Conservation (phyloP, 2,329 filamentous ascomycete species). For the Fusarium irregulare region DNA sequence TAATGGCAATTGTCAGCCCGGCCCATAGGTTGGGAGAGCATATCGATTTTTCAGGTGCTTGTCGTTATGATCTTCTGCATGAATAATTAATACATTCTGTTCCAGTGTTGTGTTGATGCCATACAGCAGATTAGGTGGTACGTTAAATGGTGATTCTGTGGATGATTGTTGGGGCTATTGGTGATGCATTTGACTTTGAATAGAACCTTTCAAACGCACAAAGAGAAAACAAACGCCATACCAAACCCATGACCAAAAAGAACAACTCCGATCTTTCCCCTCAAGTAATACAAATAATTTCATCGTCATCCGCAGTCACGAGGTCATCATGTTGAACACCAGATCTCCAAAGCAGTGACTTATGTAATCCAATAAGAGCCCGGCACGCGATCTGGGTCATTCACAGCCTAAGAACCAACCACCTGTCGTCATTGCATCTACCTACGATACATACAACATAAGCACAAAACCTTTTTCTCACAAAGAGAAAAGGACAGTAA, state of each 20-base stretch:
- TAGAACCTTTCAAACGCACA: neutral
- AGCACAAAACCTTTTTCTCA: neutral
- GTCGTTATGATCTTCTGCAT: neutral
- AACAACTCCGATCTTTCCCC: neutral
- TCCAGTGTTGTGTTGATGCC: neutral
- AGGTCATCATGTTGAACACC: constrained; percentile 15
- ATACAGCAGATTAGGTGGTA: neutral
- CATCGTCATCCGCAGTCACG: constrained; percentile 9
- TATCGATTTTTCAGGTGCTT: neutral
- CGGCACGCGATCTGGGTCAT: constrained; percentile 31
- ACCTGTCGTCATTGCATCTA: constrained; percentile 24
- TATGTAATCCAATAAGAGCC: constrained; percentile 35
- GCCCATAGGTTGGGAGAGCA: neutral
- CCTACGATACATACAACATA: constrained; percentile 2
- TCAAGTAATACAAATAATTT: neutral
- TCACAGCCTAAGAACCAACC: constrained; percentile 24
- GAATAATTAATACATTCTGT: neutral
- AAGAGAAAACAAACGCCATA: neutral
- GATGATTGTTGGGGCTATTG: neutral
- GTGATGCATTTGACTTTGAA: neutral
- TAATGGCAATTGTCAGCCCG: neutral
- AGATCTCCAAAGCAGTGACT: constrained; percentile 2
- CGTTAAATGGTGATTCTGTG: neutral
- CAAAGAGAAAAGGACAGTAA: neutral
- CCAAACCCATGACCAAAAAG: neutral